phyloP scores from a whole-genome alignment of 495 filamentous ascomycete species.

The Rhypophila decipiens region DNA sequence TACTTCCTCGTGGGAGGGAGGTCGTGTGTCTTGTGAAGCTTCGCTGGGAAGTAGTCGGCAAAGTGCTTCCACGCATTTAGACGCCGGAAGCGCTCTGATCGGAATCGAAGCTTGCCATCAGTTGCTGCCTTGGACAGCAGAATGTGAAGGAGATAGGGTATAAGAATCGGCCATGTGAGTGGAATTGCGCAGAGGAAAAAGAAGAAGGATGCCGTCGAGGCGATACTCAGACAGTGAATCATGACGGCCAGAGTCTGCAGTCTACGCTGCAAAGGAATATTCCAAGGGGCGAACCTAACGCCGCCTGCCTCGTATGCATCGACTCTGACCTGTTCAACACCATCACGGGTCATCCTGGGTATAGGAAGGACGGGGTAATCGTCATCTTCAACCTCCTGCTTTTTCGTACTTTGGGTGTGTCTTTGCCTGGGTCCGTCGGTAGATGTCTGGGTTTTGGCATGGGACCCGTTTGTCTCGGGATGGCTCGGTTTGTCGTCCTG shows the following conservation, averaged over 20 bases:
- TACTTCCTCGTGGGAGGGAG: conserved; percentile 84
- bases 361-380: conserved; percentile 14
- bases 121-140: conserved; percentile 70
- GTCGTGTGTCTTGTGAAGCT: conserved; percentile 73
- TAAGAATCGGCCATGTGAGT: conserved; percentile 79
- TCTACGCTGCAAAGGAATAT: conserved; percentile 76
- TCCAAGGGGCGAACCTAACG: conserved; percentile 79
- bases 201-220: conserved; percentile 68
- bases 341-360: neutral
- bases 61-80: conserved; percentile 82
- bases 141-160: conserved; percentile 85
- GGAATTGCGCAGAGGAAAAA: conserved; percentile 90
- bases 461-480: neutral
- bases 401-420: neutral
- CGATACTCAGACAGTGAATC: conserved; percentile 77
- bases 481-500: neutral
- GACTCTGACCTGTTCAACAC: neutral
- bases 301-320: conserved; percentile 23
- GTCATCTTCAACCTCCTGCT: neutral
- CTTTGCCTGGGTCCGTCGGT: neutral
- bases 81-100: conserved; percentile 66
- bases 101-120: conserved; percentile 65
- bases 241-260: conserved; percentile 84
- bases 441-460: neutral
- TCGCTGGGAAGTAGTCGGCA: conserved; percentile 85